Evolutionary conservation across 495 filamentous ascomycete species (phyloP), one percentile per base, ranked within the genome.

Genomic region (Baudoinia panamericana): DNA sequence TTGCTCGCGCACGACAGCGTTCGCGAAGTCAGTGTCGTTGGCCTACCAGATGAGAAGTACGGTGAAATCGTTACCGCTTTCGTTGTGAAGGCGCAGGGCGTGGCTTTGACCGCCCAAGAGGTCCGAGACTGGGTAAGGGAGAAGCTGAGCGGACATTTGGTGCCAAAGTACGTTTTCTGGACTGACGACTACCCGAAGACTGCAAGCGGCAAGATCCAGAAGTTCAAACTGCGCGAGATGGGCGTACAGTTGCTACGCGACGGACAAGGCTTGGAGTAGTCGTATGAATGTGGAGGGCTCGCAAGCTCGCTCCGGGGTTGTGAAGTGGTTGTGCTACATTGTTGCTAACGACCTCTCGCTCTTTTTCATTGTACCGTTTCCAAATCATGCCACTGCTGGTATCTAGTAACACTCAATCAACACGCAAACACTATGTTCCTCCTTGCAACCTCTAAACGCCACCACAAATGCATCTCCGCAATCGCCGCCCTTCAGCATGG

Each of bases 151-250:
- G 63, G 70, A 51, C 88, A 95, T 65, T 17, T 30, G 70, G 84
- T 83, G 36, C 90, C 90, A 0, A 93, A 87, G 58, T 73, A 92
- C 57, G 75, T 95, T 23, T 95, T 93, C 60, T 93, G 82, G 68
- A 64, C 82, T 1, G 71, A 76, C 0, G 67, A 72, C 7, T 90
- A 82, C 52, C 90, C 90, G 6, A 95, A 93, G 68, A 97, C 90
- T 16, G 82, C 84, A 15, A 93, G 84, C 56, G 90, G 90, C 22
- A 97, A 97, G 69, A 90, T 97, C 29, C 84, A 94, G 65, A 95
- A 94, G 60, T 95, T 82, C 61, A 92, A 82, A 58, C 62, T 97
- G 52, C 72, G 70, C 57, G 78, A 85, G 26, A 58, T 65, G 50
- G 80, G 77, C 5, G 47, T 73, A 18, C 48, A 65, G 43, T 48